phyloP scores from a whole-genome alignment of 2,329 filamentous ascomycete genomes.

The Talaromyces marneffei region DNA sequence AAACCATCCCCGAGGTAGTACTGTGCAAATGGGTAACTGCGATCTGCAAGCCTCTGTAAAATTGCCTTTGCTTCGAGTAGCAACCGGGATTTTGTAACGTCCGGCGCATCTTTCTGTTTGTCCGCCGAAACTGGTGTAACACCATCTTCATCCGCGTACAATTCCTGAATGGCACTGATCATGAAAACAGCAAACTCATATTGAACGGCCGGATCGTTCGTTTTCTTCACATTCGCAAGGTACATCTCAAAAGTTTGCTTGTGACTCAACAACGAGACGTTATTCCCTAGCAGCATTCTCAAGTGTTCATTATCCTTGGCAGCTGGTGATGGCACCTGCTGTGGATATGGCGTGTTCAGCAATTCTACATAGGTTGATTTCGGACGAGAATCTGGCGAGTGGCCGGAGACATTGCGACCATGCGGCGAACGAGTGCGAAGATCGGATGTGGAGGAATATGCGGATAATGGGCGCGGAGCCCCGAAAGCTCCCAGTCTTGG shows the following conservation, averaged over 20 bases:
- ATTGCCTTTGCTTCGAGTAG: conserved; percentile 84
- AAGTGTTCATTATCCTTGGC: conserved; percentile 76
- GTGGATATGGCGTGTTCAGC: conserved; percentile 68
- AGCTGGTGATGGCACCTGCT: conserved; percentile 60
- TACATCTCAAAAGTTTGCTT: conserved; percentile 98
- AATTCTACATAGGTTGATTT: conserved; percentile 59
- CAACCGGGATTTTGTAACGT: conserved; percentile 58
- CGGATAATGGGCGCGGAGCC: conserved; percentile 62
- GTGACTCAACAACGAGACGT: conserved; percentile 82
- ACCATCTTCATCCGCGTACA: conserved; percentile 45
- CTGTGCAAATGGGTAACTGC: conserved; percentile 91
- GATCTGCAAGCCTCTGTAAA: conserved; percentile 76
- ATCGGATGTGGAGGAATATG: conserved; percentile 71
- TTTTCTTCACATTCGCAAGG: conserved; percentile 93
- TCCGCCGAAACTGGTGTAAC: conserved; percentile 18
- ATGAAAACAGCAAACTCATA: conserved; percentile 96
- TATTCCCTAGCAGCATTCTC: conserved; percentile 72
- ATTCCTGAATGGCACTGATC: conserved; percentile 79
- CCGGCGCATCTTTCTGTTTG: conserved; percentile 20
- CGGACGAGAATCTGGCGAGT: conserved; percentile 52
- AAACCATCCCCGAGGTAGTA: conserved; percentile 96
- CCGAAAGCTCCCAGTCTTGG: conserved; percentile 47
- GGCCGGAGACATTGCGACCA: conserved; percentile 45
- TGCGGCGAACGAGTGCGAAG: conserved; percentile 53
- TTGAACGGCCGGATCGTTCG: conserved; percentile 79